These are phyloP conservation scores for Eucalyptus camaldulensis DNA, from an alignment of 345 rosid genomes.

Conservation along the genomic window DNA sequence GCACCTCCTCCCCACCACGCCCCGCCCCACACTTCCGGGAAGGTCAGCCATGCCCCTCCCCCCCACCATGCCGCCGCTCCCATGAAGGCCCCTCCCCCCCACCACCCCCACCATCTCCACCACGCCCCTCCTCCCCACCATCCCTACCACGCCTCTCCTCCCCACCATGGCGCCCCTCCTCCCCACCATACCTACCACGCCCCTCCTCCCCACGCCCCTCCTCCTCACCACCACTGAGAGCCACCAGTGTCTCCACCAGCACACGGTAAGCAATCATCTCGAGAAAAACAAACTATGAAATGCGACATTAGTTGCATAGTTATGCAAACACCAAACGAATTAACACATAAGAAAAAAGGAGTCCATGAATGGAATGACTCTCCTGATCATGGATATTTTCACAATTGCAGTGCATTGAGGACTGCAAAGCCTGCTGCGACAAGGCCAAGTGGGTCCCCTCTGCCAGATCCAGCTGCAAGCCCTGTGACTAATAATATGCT, in stretches of 20 bases:
- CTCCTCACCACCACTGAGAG: not conserved
- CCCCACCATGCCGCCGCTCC: not conserved
- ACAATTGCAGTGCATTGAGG: not conserved
- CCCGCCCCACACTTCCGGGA: not conserved
- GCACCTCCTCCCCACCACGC: not conserved
- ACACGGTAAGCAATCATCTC: not conserved
- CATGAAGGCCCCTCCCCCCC: not conserved
- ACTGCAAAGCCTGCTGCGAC: not conserved
- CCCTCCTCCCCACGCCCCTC: not conserved
- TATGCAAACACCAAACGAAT: not conserved
- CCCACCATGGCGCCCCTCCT: not conserved
- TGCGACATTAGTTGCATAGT: not conserved
- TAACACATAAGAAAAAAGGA: not conserved
- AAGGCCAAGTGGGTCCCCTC: not conserved
- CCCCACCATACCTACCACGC: not conserved
- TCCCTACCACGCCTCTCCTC: not conserved
- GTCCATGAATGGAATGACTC: not conserved
- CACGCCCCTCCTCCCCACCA: not conserved
- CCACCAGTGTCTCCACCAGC: not conserved
- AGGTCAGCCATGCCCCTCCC: not conserved
- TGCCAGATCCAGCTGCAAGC: not conserved
- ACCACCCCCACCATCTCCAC: not conserved
- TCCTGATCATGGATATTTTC: not conserved
- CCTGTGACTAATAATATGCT: not conserved
- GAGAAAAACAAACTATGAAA: not conserved